Evolutionary conservation across 805 yeast species (phyloP).

Genomic region (Saccharomycopsis malanga): DNA sequence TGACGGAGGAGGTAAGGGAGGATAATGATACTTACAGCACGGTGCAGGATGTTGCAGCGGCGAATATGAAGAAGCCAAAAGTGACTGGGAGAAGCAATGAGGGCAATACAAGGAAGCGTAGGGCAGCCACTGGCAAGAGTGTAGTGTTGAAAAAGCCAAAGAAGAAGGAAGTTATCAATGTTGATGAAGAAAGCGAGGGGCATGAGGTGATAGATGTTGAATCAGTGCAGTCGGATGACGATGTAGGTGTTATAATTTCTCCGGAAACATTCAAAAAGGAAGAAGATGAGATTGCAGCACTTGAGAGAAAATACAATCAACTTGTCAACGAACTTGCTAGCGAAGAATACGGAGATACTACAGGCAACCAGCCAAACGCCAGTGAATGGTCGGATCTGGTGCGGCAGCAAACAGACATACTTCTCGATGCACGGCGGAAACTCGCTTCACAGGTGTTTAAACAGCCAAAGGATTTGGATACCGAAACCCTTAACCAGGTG

Average conservation of each 20-base stretch:
- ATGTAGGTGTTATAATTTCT: background rate
- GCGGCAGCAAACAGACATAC: background rate
- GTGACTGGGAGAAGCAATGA: constrained; percentile 16
- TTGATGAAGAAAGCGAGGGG: constrained; percentile 16
- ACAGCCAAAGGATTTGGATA: background rate
- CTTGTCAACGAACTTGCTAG: constrained; percentile 1
- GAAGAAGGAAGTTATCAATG: constrained; percentile 20
- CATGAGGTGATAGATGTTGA: background rate
- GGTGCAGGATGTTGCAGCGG: constrained; percentile 14
- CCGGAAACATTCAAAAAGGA: constrained; percentile 4
- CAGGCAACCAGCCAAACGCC: background rate
- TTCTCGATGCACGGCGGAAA: background rate
- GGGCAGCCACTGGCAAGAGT: constrained; percentile 15
- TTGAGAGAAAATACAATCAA: constrained; percentile 4
- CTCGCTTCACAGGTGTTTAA: constrained; percentile 4
- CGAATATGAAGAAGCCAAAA: constrained; percentile 17
- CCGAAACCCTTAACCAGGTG: background rate
- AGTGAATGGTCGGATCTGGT: background rate
- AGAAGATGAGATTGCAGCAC: constrained; percentile 7
- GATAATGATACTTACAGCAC: constrained; percentile 9
- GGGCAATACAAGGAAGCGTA: background rate
- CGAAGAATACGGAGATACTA: background rate
- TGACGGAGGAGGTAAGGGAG: background rate
- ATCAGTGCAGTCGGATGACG: background rate
- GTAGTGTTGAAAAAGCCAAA: constrained; percentile 3